Base-by-base conservation (phyloP, 768 basidiomycete species). In the Dictyophora rubrovolvata region DNA sequence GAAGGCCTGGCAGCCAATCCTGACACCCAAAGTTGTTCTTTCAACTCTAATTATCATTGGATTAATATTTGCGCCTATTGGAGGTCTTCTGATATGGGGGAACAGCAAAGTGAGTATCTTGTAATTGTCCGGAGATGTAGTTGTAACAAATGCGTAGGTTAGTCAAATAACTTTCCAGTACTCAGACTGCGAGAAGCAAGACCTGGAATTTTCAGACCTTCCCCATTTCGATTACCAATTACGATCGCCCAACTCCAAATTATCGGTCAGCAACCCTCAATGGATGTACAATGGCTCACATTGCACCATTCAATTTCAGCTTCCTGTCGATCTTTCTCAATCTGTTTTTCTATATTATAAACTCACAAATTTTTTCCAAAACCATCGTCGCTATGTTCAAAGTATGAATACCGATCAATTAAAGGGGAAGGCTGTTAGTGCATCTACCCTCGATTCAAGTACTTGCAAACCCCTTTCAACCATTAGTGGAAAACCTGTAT, bases 1-100 rank as follows among this genome's bases (percentile, higher is more conserved):
- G 69, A 98, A 97, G 76, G 96, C 96, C 68, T 99, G 96, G 96
- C 96, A 99, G 79, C 96, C 96, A 9, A 98, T 99, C 69, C 80
- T 98, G 51, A 97, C 94, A 5, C 96, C 96, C 5, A 94, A 94
- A 73, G 96, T 93, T 1, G 96, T 99, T 20, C 81, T 99, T 16
- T 96, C 96, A 2, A 95, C 93, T 0, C 81, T 99, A 50, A 94
- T 99, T 73, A 83, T 97, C 68, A 84, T 98, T 65, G 96, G 91
- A 49, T 78, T 99, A 64, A 73, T 98, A 63, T 99, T 99, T 69
- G 95, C 90, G 0, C 94, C 93, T 56, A 94, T 99, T 65, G 96
- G 96, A 21, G 96, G 86, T 59, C 78, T 98, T 53, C 83, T 98
- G 54, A 83, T 97, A 61, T 97, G 94, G 92, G 96, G 93, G 57